phyloP scores from a whole-genome alignment of 2,329 filamentous ascomycete species.

The Trichocomaceae sp. region DNA sequence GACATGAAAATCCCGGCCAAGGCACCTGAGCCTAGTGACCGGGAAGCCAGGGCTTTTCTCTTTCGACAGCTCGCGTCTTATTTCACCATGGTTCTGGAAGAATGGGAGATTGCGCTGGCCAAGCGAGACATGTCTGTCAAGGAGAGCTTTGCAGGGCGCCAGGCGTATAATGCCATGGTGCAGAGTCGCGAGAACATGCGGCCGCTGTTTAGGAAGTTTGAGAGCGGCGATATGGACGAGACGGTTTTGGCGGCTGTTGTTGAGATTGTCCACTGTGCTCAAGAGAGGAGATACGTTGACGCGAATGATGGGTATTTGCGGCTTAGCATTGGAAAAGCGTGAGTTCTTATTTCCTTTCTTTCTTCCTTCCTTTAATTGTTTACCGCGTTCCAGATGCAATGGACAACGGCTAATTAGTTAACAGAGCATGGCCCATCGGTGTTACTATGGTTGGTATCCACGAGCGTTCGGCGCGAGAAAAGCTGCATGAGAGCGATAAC shows the following conservation, averaged over 20 bases:
- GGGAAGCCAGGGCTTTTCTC: conserved; percentile 61
- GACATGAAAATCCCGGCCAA: conserved; percentile 75
- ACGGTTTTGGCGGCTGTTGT: conserved; percentile 74
- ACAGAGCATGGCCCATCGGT: conserved; percentile 87
- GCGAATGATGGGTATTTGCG: conserved; percentile 92
- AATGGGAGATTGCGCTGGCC: conserved; percentile 75
- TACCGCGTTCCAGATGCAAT: no score
- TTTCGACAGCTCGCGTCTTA: conserved; percentile 88
- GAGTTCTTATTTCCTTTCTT: conserved; percentile 26
- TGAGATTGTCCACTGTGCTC: conserved; percentile 85
- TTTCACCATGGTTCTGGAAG: conserved; percentile 89
- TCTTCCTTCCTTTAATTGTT: no score
- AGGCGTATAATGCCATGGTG: conserved; percentile 76
- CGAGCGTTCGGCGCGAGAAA: conserved; percentile 90
- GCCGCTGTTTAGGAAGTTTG: conserved; percentile 83
- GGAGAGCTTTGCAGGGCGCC: conserved; percentile 70
- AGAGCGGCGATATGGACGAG: conserved; percentile 71
- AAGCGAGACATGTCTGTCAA: conserved; percentile 52
- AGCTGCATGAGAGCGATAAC: conserved; percentile 72
- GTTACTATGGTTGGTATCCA: conserved; percentile 99
- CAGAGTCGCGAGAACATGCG: conserved; percentile 82
- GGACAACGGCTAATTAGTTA: neutral
- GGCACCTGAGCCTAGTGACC: conserved; percentile 51
- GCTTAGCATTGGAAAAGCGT: conserved; percentile 86
- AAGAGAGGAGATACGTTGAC: conserved; percentile 87